Conservation (phyloP, 2,329 filamentous ascomycete genomes). For the Ascochyta pisi region DNA sequence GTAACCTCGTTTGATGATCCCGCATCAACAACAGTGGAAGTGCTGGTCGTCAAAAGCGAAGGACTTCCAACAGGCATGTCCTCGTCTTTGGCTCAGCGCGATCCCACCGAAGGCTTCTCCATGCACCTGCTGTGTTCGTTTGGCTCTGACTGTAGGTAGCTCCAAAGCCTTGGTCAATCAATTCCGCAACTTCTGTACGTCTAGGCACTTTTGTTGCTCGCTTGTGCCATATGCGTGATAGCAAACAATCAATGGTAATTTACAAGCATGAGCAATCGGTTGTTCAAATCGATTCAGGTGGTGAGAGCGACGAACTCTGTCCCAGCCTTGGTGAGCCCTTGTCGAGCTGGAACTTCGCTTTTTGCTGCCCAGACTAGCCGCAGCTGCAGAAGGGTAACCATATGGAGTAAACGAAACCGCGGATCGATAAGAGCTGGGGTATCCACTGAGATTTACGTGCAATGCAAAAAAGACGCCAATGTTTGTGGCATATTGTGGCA, state of each 20-base stretch:
- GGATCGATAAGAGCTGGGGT: constrained; percentile 14
- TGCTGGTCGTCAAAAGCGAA: not conserved
- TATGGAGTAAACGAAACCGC: constrained; percentile 16
- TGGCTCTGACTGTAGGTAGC: no score
- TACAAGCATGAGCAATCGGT: not conserved
- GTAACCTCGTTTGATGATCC: not conserved
- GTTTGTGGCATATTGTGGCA: constrained; percentile 1
- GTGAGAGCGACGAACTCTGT: not conserved
- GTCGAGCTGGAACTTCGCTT: constrained; percentile 26
- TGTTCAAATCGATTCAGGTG: not conserved
- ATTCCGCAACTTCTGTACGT: not conserved
- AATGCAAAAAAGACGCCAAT: not conserved
- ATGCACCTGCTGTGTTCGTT: not conserved
- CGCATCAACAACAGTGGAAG: not conserved
- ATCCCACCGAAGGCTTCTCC: not conserved
- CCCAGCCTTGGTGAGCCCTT: constrained; percentile 1
- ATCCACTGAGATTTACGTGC: not conserved
- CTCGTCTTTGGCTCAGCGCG: not conserved
- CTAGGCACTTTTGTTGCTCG: not conserved
- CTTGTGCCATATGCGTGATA: not conserved
- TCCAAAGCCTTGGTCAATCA: not conserved
- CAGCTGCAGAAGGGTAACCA: constrained; percentile 23
- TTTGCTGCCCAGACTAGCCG: constrained; percentile 26
- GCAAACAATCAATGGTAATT: not conserved
- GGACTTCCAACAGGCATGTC: not conserved